Conservation (phyloP, 2,329 filamentous ascomycete species). For the Fusarium tupiense region DNA sequence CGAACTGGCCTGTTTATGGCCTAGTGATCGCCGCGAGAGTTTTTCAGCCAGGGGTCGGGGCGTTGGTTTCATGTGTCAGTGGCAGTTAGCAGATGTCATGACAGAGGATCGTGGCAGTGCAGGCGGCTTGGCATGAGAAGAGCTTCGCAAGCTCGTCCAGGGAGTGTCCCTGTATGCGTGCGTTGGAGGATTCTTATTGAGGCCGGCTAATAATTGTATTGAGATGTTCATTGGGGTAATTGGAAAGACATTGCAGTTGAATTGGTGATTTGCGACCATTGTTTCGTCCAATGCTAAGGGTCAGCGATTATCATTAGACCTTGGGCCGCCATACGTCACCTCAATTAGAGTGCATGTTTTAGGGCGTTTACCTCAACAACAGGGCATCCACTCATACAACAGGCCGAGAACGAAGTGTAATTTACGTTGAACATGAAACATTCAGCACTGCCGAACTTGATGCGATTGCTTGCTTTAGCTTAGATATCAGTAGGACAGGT, state of each 20-base stretch:
- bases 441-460: not conserved
- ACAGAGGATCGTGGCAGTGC: constrained; percentile 35
- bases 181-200: not conserved
- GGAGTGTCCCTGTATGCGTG: constrained; percentile 8
- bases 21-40: constrained; percentile 33
- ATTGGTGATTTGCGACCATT: not conserved
- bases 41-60: constrained; percentile 18
- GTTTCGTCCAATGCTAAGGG: constrained; percentile 1
- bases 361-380: constrained; percentile 1
- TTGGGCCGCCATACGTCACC: constrained; percentile 26
- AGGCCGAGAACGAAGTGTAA: not conserved
- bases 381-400: not conserved
- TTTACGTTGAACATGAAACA: not conserved
- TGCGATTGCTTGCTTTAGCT: not conserved
- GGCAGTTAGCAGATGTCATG: constrained; percentile 10
- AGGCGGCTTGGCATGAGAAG: constrained; percentile 25
- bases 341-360: constrained; percentile 7
- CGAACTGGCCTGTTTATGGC: constrained; percentile 21
- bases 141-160: constrained; percentile 26
- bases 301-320: not conserved
- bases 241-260: not conserved
- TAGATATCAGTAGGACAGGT: too few species aligned
- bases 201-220: constrained; percentile 5
- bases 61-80: constrained; percentile 26
- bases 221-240: constrained; percentile 12